A percentile compares a stretch with the other conserved stretches of the same genome.
Evolutionary conservation across 331 rosid genomes (phyloP).

Genomic region (Saraca asoca): DNA sequence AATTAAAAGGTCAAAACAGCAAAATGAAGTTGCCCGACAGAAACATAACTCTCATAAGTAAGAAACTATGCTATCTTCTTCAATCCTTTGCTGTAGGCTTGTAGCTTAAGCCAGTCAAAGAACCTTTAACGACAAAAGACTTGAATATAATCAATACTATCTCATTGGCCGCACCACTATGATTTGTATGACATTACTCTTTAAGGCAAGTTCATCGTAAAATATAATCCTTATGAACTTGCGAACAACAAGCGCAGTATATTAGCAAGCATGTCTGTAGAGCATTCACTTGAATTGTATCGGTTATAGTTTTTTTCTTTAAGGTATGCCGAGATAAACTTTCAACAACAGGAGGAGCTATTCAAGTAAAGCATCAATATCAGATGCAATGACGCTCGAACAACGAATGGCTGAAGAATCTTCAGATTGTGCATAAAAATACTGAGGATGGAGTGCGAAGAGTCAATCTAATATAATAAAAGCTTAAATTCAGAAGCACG

Average conservation of each 20-base stretch:
- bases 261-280: too few relatives aligned
- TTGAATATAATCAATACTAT: constrained; percentile 4
- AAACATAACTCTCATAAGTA: background rate
- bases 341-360: too few relatives aligned
- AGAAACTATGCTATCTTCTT: constrained; percentile 4
- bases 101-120: constrained; percentile 6
- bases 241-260: too few relatives aligned
- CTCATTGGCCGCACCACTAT: constrained; percentile 16
- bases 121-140: constrained; percentile 1
- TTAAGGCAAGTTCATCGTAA: background rate
- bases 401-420: background rate
- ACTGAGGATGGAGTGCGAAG: constrained; percentile 5
- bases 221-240: too few relatives aligned
- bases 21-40: constrained; percentile 9
- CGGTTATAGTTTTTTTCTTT: too few relatives aligned
- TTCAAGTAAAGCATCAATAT: too few relatives aligned
- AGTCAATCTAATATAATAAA: background rate
- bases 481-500: constrained; percentile 14
- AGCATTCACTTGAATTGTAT: too few relatives aligned
- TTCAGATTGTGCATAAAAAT: background rate
- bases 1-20: background rate
- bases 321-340: too few relatives aligned
- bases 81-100: too few relatives aligned
- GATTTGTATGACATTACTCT: background rate
- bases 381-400: too few relatives aligned